Base-by-base conservation (phyloP, 2,329 filamentous ascomycete genomes). In the Davidsoniella australis region DNA sequence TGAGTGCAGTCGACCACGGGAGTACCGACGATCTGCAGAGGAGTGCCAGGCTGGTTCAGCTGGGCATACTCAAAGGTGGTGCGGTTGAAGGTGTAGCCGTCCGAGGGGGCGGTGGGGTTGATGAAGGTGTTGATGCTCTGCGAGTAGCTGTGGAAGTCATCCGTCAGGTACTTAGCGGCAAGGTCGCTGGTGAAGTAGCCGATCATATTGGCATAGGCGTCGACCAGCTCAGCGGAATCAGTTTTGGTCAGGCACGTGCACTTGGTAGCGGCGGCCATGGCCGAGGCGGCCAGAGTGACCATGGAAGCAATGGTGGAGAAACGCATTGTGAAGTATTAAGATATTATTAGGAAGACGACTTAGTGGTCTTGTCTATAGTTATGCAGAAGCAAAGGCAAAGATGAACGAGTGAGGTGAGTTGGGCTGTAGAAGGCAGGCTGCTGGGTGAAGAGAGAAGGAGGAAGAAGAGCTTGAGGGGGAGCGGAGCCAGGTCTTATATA, bases 171-270 rank as follows among this genome's bases (percentile, higher is more conserved):
- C 33, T 47, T 45, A 10, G 44, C 40, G 5, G 50, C 50, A 29
- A 51, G 50, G 20, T 71, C 71, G 54, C 72, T 67, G 58, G 75
- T 71, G 54, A 74, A 76, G 44, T 64, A 69, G 24, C 73, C 72
- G 54, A 75, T 71, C 1, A 76, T 64, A 1, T 65, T 64, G 24
- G 65, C 71, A 56, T 73, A 75, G 37, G 51, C 50, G 5, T 51
- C 43, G 37, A 49, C 45, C 37, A 55, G 38, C 33, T 53, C 50
- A 17, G 36, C 33, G 40, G 50, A 47, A 8, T 53, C 53, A 26
- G 44, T 47, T 45, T 54, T 52, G 48, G 48, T 53, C 14, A 55
- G 45, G 49, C 54, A 55, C 20, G 39, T 47, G 52, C 52, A 51
- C 14, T 46, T 42, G 41, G 48, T 36, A 40, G 48, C 17, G 29